Base-by-base conservation (phyloP, 139 green algal genomes). In the Astrephomene gubernaculifera region DNA sequence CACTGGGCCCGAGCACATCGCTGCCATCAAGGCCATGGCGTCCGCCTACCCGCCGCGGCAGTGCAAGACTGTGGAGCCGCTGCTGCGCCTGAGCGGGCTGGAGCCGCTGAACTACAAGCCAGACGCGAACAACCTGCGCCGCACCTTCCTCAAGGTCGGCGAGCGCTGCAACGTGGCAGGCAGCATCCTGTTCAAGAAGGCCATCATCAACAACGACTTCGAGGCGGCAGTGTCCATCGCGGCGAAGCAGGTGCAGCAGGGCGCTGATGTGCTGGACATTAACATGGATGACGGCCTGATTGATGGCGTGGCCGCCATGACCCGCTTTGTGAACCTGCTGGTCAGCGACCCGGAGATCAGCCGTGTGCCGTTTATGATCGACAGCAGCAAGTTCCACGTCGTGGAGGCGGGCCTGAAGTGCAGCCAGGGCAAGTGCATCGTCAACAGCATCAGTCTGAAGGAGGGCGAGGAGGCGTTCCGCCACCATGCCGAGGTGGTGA, bases 131-230 rank as follows among this genome's bases (percentile, higher is more conserved):
- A 92, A 96, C 90, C 93, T 95, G 91, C 92, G 96, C 27, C 71
- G 82, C 49, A 98, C 93, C 24, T 99, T 99, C 92, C 88, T 99
- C 45, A 98, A 96, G 85, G 90, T 99, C 61, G 97, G 97, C 43
- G 97, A 99, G 94, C 94, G 97, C 44, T 99, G 97, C 96, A 99
- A 99, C 87, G 96, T 99, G 71, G 97, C 97, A 1, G 97, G 97
- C 33, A 97, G 93, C 45, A 95, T 88, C 38, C 91, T 98, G 60
- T 99, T 97, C 95, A 99, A 99, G 95, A 98, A 98, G 94, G 96
- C 96, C 49, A 96, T 99, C 76, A 90, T 99, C 68, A 93, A 97
- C 44, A 95, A 94, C 43, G 92, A 99, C 88, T 99, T 95, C 72
- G 97, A 99, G 85, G 99, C 98, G 90, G 97, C 97, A 5, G 81